Conservation (phyloP, 2,329 filamentous ascomycete genomes). For the Fusarium denticulatum region DNA sequence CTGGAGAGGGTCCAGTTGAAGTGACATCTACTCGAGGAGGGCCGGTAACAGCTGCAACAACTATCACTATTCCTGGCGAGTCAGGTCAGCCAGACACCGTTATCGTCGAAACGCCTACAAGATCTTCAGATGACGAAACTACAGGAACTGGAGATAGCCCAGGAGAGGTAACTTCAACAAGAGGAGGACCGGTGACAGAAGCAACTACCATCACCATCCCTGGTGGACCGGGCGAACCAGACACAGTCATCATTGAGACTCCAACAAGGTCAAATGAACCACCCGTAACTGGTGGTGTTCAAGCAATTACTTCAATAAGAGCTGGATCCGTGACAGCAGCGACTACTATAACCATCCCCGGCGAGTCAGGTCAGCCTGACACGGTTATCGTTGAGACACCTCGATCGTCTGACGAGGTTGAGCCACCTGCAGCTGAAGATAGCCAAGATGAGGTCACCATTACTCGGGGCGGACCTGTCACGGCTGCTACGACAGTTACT, state of each 20-base stretch:
- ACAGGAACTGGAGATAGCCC: not conserved
- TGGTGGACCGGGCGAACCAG: not conserved
- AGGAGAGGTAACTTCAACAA: not conserved
- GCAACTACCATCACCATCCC: not conserved
- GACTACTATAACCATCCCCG: not conserved
- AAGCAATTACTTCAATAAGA: not conserved
- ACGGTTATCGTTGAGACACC: not conserved
- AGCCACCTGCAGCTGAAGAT: not conserved
- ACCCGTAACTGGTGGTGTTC: not conserved
- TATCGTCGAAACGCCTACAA: not conserved
- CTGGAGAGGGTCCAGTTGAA: not conserved
- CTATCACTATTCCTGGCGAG: not conserved
- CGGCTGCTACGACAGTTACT: not conserved
- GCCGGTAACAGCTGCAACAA: not conserved
- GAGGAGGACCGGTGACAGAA: not conserved
- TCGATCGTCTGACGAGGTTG: not conserved
- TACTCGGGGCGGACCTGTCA: not conserved
- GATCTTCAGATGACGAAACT: accelerated
- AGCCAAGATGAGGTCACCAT: not conserved
- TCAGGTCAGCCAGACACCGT: not conserved
- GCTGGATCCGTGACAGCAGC: not conserved
- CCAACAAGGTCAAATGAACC: not conserved
- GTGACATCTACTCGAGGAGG: not conserved
- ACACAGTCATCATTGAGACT: not conserved
- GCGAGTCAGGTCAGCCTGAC: not conserved